These are phyloP conservation scores for Malus orientalis DNA, from an alignment of 306 rosid species.

Conservation along the genomic window DNA sequence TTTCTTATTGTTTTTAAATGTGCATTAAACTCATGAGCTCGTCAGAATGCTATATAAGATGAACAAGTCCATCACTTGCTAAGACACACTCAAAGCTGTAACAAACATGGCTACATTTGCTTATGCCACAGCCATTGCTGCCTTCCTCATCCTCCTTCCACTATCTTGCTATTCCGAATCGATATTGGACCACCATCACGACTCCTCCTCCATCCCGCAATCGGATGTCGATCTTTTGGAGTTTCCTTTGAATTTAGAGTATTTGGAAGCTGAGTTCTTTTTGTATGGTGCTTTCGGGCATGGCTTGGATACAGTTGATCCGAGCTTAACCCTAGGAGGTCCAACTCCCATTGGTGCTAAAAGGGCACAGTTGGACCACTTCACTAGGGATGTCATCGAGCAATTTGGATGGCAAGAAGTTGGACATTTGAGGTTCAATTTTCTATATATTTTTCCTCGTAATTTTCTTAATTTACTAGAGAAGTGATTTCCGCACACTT, in stretches of 20 bases:
- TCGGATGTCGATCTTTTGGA: slow-evolving; percentile 41
- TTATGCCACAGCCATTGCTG: not conserved
- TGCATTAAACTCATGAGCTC: too few relatives aligned
- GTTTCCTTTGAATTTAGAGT: slow-evolving; percentile 61
- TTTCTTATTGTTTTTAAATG: too few relatives aligned
- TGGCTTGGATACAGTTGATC: slow-evolving; percentile 49
- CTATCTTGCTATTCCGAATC: slow-evolving; percentile 2
- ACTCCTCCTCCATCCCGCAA: not conserved
- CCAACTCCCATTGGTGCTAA: slow-evolving; percentile 53
- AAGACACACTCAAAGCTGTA: too few relatives aligned
- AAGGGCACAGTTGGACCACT: slow-evolving; percentile 26
- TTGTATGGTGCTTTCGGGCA: slow-evolving; percentile 44
- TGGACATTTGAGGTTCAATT: slow-evolving; percentile 57
- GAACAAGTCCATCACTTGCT: too few relatives aligned
- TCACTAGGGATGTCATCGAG: slow-evolving; percentile 27
- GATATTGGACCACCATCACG: not conserved
- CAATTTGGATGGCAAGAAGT: slow-evolving; percentile 67
- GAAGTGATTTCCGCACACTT: too few relatives aligned
- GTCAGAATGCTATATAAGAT: too few relatives aligned
- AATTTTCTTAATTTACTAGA: not conserved
- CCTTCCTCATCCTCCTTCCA: slow-evolving; percentile 14
- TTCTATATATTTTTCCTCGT: too few relatives aligned
- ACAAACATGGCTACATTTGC: slow-evolving; percentile 6
- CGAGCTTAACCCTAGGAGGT: slow-evolving; percentile 42
- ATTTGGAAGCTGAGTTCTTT: slow-evolving; percentile 67